Evolutionary conservation across 2,329 filamentous ascomycete genomes (phyloP), one percentile per base, ranked within the genome.

Genomic region (Alternaria arborescens): DNA sequence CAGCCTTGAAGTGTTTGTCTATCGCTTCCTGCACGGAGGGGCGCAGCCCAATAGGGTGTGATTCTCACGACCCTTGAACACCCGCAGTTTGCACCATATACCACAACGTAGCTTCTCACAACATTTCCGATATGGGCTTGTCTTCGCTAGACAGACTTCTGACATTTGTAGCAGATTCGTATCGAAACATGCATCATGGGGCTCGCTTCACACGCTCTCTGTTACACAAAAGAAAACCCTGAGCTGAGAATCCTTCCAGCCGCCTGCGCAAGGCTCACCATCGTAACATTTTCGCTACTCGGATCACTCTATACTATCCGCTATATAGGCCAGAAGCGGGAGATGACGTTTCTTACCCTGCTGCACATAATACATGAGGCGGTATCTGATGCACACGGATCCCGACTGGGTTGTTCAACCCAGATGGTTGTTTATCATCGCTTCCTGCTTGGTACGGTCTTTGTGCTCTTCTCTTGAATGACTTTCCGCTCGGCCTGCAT

Each of bases 331-430:
- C 32, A 18, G 44, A 32, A 44, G 32, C 57, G 38, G 52, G 44
- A 55, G 34, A 54, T 55, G 57, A 51, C 52, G 52, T 60, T 51
- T 36, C 44, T 52, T 40, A 40, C 57, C 52, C 57, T 55, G 52
- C 26, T 11, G 26, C 54, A 38, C 44, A 55, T 30, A 46, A 51
- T 52, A 51, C 50, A 44, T 41, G 48, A 48, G 18, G 24, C 38
- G 14, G 18, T 20, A 18, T 42, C 26, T 22, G 40, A 32, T 43
- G 24, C 28, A 30, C 40, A 42, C 38, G n/a, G 26, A 30, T 43
- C 8, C 11, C 5, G n/a, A 52, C 22, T 34, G 30, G 46, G 11
- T 48, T 40, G 20, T 34, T 40, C 16, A 24, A 32, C n/a, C 4
- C 44, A 14, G 26, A 22, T 20, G 28, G 10, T 10, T 22, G 5